Evolutionary conservation across 306 rosid genomes (phyloP).

Genomic region (Pyrus pyrifolia): DNA sequence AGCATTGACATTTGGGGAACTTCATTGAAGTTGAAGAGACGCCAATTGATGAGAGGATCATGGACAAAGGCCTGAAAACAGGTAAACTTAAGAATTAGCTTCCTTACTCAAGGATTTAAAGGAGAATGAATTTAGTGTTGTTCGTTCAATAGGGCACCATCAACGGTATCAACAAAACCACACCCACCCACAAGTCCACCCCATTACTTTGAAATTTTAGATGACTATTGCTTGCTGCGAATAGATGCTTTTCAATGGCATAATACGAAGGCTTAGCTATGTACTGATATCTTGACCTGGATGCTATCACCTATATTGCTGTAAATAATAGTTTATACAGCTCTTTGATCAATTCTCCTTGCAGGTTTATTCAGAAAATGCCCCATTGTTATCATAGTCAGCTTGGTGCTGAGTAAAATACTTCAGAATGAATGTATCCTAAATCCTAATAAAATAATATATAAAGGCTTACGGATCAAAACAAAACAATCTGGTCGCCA

Average conservation of each 20-base stretch:
- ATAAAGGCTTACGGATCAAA: not conserved
- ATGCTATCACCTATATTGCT: not conserved
- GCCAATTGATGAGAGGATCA: conserved; percentile 98
- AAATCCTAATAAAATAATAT: no score
- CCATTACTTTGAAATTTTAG: not conserved
- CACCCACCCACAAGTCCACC: not conserved
- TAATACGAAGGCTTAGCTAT: not conserved
- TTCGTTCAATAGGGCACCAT: not conserved
- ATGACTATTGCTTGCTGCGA: not conserved
- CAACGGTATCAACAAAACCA: not conserved
- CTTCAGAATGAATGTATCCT: not conserved
- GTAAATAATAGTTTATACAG: not conserved
- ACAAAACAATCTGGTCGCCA: not conserved
- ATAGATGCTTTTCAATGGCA: not conserved
- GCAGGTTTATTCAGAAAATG: not conserved
- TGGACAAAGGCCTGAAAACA: conserved; percentile 89
- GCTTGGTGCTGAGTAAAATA: not conserved
- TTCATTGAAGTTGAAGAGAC: conserved; percentile 97
- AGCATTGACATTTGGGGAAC: conserved; percentile 88
- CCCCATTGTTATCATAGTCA: not conserved
- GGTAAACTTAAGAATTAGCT: conserved; percentile 1
- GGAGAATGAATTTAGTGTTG: not conserved
- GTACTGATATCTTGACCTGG: not conserved
- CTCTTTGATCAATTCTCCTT: not conserved
- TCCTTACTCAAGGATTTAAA: not conserved